These are phyloP conservation scores for Penstemon barbatus DNA, from an alignment of 257 asterid genomes.

Conservation along the genomic window DNA sequence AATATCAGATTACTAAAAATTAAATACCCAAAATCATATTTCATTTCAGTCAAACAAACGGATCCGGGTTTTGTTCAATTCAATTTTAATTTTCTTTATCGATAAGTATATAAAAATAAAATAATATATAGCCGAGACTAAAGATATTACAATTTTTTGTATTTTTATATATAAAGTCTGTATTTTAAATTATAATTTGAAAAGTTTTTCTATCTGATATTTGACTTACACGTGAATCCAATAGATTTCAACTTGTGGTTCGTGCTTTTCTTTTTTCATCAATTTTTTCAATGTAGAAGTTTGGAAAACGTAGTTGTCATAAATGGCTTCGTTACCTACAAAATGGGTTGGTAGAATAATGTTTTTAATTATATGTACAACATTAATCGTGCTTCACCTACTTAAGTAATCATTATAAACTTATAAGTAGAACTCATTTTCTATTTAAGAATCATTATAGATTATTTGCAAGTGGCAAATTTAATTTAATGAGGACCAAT, in stretches of 20 bases:
- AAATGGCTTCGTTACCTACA: neutral
- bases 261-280: neutral
- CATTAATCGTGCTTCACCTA: neutral
- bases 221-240: neutral
- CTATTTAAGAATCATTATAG: too few species aligned
- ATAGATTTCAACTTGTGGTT: neutral
- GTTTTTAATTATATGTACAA: constrained; percentile 4
- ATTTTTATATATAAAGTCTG: too few species aligned
- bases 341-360: constrained; percentile 24
- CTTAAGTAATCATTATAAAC: neutral
- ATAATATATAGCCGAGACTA: too few species aligned
- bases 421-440: too few species aligned
- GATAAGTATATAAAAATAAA: too few species aligned
- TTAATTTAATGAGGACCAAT: neutral
- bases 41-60: too few species aligned
- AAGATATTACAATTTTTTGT: too few species aligned
- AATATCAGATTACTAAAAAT: too few species aligned
- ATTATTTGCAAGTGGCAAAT: too few species aligned
- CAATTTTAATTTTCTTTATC: too few species aligned
- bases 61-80: too few species aligned
- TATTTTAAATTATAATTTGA: neutral
- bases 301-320: neutral
- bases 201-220: neutral
- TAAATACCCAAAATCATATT: too few species aligned
- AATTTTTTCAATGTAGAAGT: neutral